Evolutionary conservation across 345 rosid genomes (phyloP).

Genomic region (Camelina sativa): DNA sequence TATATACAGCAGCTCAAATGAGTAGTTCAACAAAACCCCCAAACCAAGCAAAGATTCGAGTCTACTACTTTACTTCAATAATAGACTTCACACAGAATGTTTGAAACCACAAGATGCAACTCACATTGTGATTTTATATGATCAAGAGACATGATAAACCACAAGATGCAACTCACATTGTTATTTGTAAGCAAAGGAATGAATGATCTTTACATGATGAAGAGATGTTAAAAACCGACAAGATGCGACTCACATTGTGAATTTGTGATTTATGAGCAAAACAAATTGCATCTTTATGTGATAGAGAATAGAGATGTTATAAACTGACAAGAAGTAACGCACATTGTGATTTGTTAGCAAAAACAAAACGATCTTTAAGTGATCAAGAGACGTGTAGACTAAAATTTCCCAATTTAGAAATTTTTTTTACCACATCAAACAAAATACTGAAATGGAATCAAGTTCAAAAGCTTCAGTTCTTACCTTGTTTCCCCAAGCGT

Average conservation of each 20-base stretch:
- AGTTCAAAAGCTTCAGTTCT: not conserved
- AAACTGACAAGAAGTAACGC: constrained; percentile 22
- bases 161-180: not conserved
- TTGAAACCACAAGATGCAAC: constrained; percentile 11
- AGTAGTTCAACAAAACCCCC: constrained; percentile 13
- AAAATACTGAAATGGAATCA: constrained; percentile 4
- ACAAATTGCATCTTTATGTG: not conserved
- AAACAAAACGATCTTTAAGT: not conserved
- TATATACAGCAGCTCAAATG: not conserved
- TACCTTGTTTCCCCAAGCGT: constrained; percentile 68
- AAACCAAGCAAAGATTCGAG: not conserved
- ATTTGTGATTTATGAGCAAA: not conserved
- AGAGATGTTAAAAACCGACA: not conserved
- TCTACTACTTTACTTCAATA: not conserved
- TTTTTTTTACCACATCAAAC: not conserved
- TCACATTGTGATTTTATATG: constrained; percentile 3
- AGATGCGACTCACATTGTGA: constrained; percentile 18
- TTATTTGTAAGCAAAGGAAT: not conserved
- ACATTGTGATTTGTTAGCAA: not conserved
- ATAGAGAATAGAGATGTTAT: constrained; percentile 8
- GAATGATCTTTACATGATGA: not conserved
- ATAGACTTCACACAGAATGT: not conserved
- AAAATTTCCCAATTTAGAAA: not conserved
- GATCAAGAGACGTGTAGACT: not conserved
- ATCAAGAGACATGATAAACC: not conserved